These are phyloP conservation scores for Leccinum subatratum DNA, from an alignment of 1,284 basidiomycete species.

Conservation along the genomic window DNA sequence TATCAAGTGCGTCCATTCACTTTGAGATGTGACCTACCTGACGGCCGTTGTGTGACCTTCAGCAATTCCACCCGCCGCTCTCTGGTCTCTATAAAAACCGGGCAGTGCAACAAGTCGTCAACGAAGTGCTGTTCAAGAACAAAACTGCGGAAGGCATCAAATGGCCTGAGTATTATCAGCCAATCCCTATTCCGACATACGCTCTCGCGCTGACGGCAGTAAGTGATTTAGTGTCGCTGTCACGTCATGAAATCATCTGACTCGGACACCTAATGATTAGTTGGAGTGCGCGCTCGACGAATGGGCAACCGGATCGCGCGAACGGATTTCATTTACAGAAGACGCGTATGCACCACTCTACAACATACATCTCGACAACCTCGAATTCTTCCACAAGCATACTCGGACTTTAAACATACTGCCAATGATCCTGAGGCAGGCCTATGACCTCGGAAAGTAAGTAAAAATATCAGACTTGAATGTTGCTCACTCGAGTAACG, in stretches of 20 bases:
- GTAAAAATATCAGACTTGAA: background rate
- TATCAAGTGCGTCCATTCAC: background rate
- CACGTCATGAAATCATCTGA: background rate
- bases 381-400: background rate
- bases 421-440: background rate
- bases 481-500: background rate
- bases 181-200: background rate
- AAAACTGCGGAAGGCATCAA: background rate
- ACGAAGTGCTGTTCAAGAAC: constrained; percentile 5
- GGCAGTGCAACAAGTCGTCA: background rate
- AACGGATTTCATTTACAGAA: background rate
- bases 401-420: background rate
- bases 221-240: background rate
- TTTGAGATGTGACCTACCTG: background rate
- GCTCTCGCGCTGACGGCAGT: background rate
- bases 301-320: background rate
- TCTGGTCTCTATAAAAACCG: background rate
- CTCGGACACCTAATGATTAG: background rate
- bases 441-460: background rate
- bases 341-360: background rate
- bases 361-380: background rate
- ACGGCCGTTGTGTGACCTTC: background rate
- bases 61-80: background rate
- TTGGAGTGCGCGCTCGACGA: background rate
- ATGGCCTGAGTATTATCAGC: constrained; percentile 1